phyloP scores from a whole-genome alignment of 306 rosid species.

The Cucurbita ficifolia region DNA sequence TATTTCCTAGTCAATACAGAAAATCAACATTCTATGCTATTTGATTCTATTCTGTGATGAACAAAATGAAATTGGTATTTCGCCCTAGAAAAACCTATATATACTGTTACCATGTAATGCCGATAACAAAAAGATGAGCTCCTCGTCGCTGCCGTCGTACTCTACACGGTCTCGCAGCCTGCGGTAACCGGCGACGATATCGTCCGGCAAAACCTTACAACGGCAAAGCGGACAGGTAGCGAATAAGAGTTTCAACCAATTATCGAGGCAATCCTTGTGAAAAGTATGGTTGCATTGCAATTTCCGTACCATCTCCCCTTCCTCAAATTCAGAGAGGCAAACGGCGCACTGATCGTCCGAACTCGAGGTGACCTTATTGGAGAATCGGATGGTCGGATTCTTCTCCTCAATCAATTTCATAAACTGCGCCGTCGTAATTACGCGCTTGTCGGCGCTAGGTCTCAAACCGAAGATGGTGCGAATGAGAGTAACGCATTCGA shows the following conservation, averaged over 20 bases:
- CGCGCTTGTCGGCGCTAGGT: constrained; percentile 20
- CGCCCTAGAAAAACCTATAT: constrained; percentile 32
- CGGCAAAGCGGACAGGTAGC: constrained; percentile 93
- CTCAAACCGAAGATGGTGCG: constrained; percentile 24
- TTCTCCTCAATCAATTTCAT: constrained; percentile 55
- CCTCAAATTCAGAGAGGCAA: constrained; percentile 62
- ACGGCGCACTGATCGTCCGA: constrained; percentile 44
- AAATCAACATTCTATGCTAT: background rate
- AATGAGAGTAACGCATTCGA: constrained; percentile 26
- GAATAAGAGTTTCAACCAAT: constrained; percentile 56
- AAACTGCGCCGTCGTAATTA: constrained; percentile 50
- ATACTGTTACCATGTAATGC: constrained; percentile 41
- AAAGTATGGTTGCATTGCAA: constrained; percentile 66
- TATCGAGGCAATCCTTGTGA: constrained; percentile 71
- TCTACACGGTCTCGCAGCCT: constrained; percentile 46
- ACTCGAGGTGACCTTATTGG: background rate
- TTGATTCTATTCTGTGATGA: background rate
- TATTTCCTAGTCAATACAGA: background rate
- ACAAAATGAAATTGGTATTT: background rate
- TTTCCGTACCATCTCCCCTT: constrained; percentile 54
- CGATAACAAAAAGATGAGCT: constrained; percentile 38
- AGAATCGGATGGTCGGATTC: constrained; percentile 40
- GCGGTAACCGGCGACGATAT: constrained; percentile 35
- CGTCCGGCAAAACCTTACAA: constrained; percentile 55
- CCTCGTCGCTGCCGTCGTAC: constrained; percentile 38